A percentile compares a stretch with the other conserved stretches of the same genome.
Conservation (phyloP, 495 filamentous ascomycete genomes). For the Margaritispora aquatica region DNA sequence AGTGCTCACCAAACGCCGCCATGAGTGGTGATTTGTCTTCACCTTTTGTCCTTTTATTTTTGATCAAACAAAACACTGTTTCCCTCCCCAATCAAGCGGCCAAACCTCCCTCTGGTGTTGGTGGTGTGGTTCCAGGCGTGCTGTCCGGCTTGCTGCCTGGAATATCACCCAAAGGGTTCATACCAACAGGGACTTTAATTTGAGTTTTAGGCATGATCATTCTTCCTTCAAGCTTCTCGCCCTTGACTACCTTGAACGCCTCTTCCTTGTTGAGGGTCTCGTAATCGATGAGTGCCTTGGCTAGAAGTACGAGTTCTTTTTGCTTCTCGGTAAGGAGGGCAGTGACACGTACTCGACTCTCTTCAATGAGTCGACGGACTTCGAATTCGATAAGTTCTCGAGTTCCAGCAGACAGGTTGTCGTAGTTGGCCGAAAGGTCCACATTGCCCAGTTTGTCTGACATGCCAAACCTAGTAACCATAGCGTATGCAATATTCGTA, state of each 20-base stretch:
- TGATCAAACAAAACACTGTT: no score
- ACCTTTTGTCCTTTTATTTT: background rate
- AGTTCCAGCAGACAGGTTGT: slow-evolving; percentile 75
- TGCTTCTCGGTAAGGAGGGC: slow-evolving; percentile 63
- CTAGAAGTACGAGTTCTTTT: slow-evolving; percentile 78
- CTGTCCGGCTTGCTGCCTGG: slow-evolving; percentile 9
- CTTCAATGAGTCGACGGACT: slow-evolving; percentile 78
- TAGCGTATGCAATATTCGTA: slow-evolving; percentile 69
- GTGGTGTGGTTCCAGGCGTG: background rate
- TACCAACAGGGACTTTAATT: slow-evolving; percentile 33
- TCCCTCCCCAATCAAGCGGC: no score
- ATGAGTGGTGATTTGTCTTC: slow-evolving; percentile 7
- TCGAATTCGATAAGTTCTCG: slow-evolving; percentile 79
- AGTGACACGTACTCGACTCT: slow-evolving; percentile 66
- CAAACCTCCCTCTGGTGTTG: slow-evolving; percentile 6
- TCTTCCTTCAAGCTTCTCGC: slow-evolving; percentile 65
- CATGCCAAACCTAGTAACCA: slow-evolving; percentile 87
- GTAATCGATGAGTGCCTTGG: slow-evolving; percentile 87
- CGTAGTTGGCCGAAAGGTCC: slow-evolving; percentile 72
- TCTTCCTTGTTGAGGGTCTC: slow-evolving; percentile 85
- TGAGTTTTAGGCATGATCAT: slow-evolving; percentile 39
- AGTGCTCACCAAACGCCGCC: slow-evolving; percentile 8
- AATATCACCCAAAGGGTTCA: slow-evolving; percentile 1
- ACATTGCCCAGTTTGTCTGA: slow-evolving; percentile 84
- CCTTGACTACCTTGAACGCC: slow-evolving; percentile 78